Evolutionary conservation across 129 eudicot species (phyloP), one percentile per base, ranked within the genome.

Genomic region (Chrysanthemum seticuspe): DNA sequence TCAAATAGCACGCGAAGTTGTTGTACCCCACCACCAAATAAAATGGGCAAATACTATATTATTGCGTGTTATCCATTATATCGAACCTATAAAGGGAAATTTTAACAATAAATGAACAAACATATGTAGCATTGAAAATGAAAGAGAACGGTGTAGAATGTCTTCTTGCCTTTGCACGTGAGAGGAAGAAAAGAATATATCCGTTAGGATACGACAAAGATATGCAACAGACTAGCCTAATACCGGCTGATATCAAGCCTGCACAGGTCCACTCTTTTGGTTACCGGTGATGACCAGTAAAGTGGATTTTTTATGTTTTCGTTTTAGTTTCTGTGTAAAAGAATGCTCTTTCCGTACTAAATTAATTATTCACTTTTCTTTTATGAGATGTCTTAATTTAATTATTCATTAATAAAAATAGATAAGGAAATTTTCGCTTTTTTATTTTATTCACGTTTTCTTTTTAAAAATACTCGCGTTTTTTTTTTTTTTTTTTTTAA

Each of bases 161-260:
- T 78, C 68, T 40, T 34, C 3, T 45, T 72, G 78, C 48, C n/a
- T 25, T 25, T 67, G 74, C 82, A 78, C 82, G 78, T 66, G 74
- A 47, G 59, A 12, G 19, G 61, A 52, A 16, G 60, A 23, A 64
- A 58, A 19, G 64, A 56, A 78, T 65, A 56, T 47, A 73, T 48
- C 82, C 82, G 82, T 78, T 78, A 57, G 68, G 52, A 72, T 44
- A 65, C 67, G 73, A 72, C 82, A 78, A 63, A 71, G 15, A 36
- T 21, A 23, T 71, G 65, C 44, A 71, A 12, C 71, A 62, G 15
- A 53, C 44, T 36, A 62, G 47, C 66, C 2, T 1, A 63, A 53
- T 27, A 15, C 70, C 34, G 62, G 29, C 55, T 58, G 1, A 66
- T 44, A 14, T 27, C 55, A 47, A 73, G 34, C 59, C 45, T 40